Evolutionary conservation across 106 monocot genomes (phyloP).

Genomic region (Xerophyta viscosa): DNA sequence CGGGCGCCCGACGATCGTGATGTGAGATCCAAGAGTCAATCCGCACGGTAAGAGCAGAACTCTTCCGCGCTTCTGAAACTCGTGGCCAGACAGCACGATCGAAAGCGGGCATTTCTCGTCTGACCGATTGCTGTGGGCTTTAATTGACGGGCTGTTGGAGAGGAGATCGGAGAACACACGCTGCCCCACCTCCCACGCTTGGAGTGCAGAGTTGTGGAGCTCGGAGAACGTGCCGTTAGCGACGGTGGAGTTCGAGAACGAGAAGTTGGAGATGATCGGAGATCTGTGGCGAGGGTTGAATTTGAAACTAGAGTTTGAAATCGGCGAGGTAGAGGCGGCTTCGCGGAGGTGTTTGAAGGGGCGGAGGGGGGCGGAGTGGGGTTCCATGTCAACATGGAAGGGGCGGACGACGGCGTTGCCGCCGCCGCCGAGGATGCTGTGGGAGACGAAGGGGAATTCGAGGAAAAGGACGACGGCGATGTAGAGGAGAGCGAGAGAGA

Average conservation of each 20-base stretch:
- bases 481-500: slow-evolving; percentile 13
- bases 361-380: slow-evolving; percentile 10
- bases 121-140: slow-evolving; percentile 14
- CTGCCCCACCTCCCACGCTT: slow-evolving; percentile 43
- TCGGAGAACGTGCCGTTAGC: slow-evolving; percentile 24
- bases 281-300: slow-evolving; percentile 1
- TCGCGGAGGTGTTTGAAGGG: slow-evolving; percentile 12
- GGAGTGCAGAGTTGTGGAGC: slow-evolving; percentile 39
- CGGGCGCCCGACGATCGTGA: slow-evolving; percentile 72
- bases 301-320: not conserved
- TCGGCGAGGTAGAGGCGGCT: not conserved
- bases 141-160: too few species aligned
- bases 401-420: not conserved
- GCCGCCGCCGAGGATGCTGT: slow-evolving; percentile 1
- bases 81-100: slow-evolving; percentile 36
- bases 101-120: slow-evolving; percentile 61
- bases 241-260: slow-evolving; percentile 9
- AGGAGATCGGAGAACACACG: slow-evolving; percentile 31
- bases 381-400: slow-evolving; percentile 13
- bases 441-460: slow-evolving; percentile 15
- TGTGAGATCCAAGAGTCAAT: slow-evolving; percentile 77
- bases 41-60: slow-evolving; percentile 81
- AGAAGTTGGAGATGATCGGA: slow-evolving; percentile 25
- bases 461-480: slow-evolving; percentile 11
- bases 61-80: slow-evolving; percentile 34